Conservation (phyloP, 305 asterid species). For the Solanum hybrid region DNA sequence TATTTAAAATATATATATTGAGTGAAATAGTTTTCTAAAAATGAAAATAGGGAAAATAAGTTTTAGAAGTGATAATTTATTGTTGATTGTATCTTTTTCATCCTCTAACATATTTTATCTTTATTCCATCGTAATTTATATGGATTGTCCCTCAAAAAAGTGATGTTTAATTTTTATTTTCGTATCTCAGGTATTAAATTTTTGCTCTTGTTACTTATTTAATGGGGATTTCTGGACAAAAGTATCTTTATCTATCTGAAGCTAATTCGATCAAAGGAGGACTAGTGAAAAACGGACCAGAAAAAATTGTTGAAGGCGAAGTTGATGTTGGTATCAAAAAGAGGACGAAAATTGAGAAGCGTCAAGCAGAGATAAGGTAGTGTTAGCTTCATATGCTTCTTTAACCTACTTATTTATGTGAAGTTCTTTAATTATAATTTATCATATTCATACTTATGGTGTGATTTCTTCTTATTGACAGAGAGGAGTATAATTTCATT, state of each 20-base stretch:
- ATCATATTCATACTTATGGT: not conserved
- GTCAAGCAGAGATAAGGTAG: conserved; percentile 45
- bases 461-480: not conserved
- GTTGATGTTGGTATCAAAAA: conserved; percentile 41
- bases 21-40: too few relatives aligned
- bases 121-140: too few relatives aligned
- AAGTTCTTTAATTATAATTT: not conserved
- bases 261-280: not conserved
- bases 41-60: not conserved
- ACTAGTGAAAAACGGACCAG: conserved; percentile 23
- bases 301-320: conserved; percentile 35
- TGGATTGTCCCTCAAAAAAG: not conserved
- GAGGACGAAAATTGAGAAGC: conserved; percentile 18
- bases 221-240: not conserved
- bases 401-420: not conserved
- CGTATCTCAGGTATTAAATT: not conserved
- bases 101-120: too few relatives aligned
- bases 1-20: not conserved
- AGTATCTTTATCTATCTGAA: not conserved
- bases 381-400: not conserved
- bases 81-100: not conserved
- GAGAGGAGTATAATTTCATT: not conserved
- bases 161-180: not conserved
- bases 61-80: not conserved
- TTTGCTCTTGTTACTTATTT: not conserved